Base-by-base conservation (phyloP, 2,329 filamentous ascomycete genomes). In the Fusarium torulosum region DNA sequence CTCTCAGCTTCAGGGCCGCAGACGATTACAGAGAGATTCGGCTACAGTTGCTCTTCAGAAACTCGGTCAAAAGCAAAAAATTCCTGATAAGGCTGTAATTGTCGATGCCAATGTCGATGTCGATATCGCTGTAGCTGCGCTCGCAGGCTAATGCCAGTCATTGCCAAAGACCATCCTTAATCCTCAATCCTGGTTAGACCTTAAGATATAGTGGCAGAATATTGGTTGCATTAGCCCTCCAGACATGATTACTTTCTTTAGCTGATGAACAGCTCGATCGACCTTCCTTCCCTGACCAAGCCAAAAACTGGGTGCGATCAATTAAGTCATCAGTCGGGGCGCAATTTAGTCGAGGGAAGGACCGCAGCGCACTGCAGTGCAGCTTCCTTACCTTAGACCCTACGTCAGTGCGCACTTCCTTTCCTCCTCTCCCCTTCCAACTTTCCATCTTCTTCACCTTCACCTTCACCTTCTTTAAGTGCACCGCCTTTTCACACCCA, bases 291-390 rank as follows among this genome's bases (percentile, higher is more conserved):
- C 29, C 38, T 40, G 33, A 14, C 21, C 38, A 51, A 54, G 40
- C 49, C 20, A 27, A 62, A 64, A 68, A 62, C 38, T 44, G 51
- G 60, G 59, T 45, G 51, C 52, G 41, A 50, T 31, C 33, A 55
- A 63, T 59, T 59, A 50, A 69, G 65, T 63, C 52, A 46, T 57
- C 33, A 63, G 62, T 63, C 43, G 20, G 43, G 29, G 37, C 42
- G 43, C 50, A 31, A 54, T 54, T 33, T 47, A 38, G 56, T 52
- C 46, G 57, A 67, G 53, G 53, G 62, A 29, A 57, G 57, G 40
- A 53, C n/a, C 31, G 29, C 51, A 53, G 27, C 40, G 31, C 31
- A n/a, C 25, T 49, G 19, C 43, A 52, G 61, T 41, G 21, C 42
- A 63, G 14, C 52, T 58, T 58, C 45, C 40, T 44, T n/a, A 29